Conservation (phyloP, 345 rosid genomes). For the Eucalyptus sp. region DNA sequence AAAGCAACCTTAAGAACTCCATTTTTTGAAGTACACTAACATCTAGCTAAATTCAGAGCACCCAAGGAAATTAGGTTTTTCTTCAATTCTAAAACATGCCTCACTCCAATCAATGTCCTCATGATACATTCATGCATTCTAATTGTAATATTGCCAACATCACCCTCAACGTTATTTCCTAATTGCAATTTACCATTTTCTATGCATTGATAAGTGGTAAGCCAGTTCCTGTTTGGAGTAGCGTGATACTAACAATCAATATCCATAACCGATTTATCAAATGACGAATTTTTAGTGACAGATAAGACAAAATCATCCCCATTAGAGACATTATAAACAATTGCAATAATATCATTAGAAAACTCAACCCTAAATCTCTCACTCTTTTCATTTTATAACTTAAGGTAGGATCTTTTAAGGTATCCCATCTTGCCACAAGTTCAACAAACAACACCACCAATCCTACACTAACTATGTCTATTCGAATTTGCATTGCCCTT, state of each 20-base stretch:
- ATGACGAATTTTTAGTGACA: neutral
- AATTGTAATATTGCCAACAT: neutral
- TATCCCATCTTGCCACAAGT: neutral
- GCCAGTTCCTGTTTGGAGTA: neutral
- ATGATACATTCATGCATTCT: neutral
- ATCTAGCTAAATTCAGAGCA: too few relatives aligned
- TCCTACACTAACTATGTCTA: neutral
- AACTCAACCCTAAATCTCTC: neutral
- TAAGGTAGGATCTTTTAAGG: neutral
- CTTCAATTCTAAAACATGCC: neutral
- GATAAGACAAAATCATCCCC: neutral
- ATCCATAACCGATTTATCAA: too few relatives aligned
- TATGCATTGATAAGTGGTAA: neutral
- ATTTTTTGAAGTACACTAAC: neutral
- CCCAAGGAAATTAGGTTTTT: neutral
- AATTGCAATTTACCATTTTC: neutral
- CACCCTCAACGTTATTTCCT: neutral
- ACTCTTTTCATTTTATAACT: neutral
- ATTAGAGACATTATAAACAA: neutral
- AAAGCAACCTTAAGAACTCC: neutral
- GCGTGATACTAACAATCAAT: neutral
- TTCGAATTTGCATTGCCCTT: neutral
- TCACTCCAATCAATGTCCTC: neutral
- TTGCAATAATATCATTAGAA: neutral
- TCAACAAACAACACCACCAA: neutral